Evolutionary conservation across 495 filamentous ascomycete species (phyloP).

Genomic region (Beverwykella pulmonaria): DNA sequence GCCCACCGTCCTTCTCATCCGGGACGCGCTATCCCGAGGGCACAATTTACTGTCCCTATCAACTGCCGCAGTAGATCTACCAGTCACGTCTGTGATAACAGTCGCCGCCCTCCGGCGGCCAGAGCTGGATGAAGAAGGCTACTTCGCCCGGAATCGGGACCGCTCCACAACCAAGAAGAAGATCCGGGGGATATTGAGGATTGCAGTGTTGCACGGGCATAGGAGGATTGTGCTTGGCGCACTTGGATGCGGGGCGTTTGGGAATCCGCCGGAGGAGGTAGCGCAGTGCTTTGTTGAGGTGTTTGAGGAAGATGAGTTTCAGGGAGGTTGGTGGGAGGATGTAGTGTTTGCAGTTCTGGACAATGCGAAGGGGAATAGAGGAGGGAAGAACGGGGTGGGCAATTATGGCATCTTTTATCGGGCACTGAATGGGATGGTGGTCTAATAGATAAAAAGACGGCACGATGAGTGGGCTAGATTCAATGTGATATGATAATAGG

Average conservation of each 20-base stretch:
- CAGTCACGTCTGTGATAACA: conserved; percentile 60
- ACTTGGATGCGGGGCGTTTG: conserved; percentile 67
- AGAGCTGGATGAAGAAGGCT: conserved; percentile 23
- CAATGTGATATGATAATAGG: too few species aligned
- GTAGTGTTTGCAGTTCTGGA: conserved; percentile 59
- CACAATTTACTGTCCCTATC: conserved; percentile 52
- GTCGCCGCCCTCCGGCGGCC: conserved; percentile 59
- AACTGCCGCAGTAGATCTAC: conserved; percentile 42
- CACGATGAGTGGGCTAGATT: too few species aligned
- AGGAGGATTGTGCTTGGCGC: conserved; percentile 64
- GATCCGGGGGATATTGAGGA: conserved; percentile 60
- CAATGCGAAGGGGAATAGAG: conserved; percentile 22
- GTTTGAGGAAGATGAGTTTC: conserved; percentile 57
- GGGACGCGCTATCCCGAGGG: conserved; percentile 47
- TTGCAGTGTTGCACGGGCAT: conserved; percentile 57
- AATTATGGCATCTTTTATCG: conserved; percentile 54
- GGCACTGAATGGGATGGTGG: conserved; percentile 51
- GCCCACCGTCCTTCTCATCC: conserved; percentile 59
- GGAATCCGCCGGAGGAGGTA: conserved; percentile 63
- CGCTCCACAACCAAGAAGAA: conserved; percentile 58
- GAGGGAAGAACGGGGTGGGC: conserved; percentile 46
- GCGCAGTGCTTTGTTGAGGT: conserved; percentile 63
- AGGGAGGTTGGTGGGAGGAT: conserved; percentile 59
- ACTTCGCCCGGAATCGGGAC: conserved; percentile 41
- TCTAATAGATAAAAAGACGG: conserved; percentile 35